These are phyloP conservation scores for Aspergillus sp. DNA, from an alignment of 2,329 filamentous ascomycete genomes.

Conservation along the genomic window DNA sequence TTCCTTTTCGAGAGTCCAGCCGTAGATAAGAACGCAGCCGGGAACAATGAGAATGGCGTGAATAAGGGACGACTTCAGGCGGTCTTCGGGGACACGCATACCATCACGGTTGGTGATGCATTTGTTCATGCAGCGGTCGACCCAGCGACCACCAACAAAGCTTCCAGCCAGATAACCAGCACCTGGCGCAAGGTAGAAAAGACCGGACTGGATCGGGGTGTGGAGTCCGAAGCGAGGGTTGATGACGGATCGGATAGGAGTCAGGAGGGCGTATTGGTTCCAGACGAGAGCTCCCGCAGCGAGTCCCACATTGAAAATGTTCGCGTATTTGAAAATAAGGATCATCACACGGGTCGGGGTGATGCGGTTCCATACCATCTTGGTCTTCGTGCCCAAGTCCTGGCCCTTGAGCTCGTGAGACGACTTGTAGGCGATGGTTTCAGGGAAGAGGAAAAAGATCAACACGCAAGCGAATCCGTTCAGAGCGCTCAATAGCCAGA, in stretches of 20 bases:
- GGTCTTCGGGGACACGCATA: slow-evolving; percentile 58
- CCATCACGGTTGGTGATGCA: slow-evolving; percentile 54
- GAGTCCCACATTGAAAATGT: slow-evolving; percentile 55
- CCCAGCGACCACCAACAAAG: slow-evolving; percentile 63
- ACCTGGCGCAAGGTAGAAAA: slow-evolving; percentile 69
- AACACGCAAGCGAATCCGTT: slow-evolving; percentile 52
- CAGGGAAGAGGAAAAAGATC: slow-evolving; percentile 59
- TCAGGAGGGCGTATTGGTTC: slow-evolving; percentile 66
- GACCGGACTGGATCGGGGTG: slow-evolving; percentile 56
- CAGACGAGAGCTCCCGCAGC: slow-evolving; percentile 59
- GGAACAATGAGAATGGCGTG: slow-evolving; percentile 54
- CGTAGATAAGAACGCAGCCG: slow-evolving; percentile 59
- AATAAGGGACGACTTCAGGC: slow-evolving; percentile 51
- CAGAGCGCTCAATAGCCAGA: slow-evolving; percentile 66
- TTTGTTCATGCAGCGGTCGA: slow-evolving; percentile 57
- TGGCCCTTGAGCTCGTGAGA: slow-evolving; percentile 55
- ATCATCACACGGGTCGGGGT: slow-evolving; percentile 58
- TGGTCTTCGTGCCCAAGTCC: slow-evolving; percentile 41
- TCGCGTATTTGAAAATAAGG: slow-evolving; percentile 58
- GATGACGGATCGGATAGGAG: slow-evolving; percentile 62
- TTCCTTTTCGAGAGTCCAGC: slow-evolving; percentile 52
- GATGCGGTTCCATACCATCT: slow-evolving; percentile 53
- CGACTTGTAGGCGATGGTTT: slow-evolving; percentile 61
- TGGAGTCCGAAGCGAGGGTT: slow-evolving; percentile 65
- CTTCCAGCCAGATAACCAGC: slow-evolving; percentile 62